A percentile compares a stretch with the other conserved stretches of the same genome.
Conservation (phyloP, 441 rosid genomes). For the Erodium moschatum region DNA sequence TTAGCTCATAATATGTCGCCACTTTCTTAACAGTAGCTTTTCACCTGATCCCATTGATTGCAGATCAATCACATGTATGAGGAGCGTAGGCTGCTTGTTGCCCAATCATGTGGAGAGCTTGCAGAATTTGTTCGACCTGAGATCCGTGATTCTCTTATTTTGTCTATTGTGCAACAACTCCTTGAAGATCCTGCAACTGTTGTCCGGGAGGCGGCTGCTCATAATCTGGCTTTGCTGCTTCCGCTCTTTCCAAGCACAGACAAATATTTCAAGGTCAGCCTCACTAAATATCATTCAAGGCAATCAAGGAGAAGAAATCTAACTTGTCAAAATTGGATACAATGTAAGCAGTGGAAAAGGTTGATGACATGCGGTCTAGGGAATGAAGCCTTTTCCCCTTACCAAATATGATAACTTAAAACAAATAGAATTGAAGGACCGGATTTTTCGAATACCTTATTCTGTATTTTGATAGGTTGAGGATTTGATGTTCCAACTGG, state of each 20-base stretch:
- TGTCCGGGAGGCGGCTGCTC: slow-evolving; percentile 94
- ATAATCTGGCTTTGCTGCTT: slow-evolving; percentile 83
- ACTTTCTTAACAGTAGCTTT: slow-evolving; percentile 14
- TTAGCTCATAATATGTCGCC: slow-evolving; percentile 17
- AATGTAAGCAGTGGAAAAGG: slow-evolving; percentile 68
- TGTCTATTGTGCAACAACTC: slow-evolving; percentile 87
- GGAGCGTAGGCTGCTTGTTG: slow-evolving; percentile 94
- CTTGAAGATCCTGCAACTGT: slow-evolving; percentile 89
- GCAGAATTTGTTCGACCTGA: slow-evolving; percentile 88
- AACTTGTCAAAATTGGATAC: slow-evolving; percentile 69
- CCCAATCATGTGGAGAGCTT: slow-evolving; percentile 97
- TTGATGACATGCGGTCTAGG: slow-evolving; percentile 46
- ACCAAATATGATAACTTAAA: slow-evolving; percentile 33
- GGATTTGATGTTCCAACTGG: slow-evolving; percentile 88
- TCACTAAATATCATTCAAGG: slow-evolving; percentile 61
- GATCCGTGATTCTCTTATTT: slow-evolving; percentile 91
- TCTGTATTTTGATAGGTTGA: slow-evolving; percentile 62
- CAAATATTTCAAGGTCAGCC: slow-evolving; percentile 99
- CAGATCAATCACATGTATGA: slow-evolving; percentile 94
- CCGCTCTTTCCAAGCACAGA: slow-evolving; percentile 86
- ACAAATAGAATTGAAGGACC: slow-evolving; percentile 15
- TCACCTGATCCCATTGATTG: slow-evolving; percentile 22
- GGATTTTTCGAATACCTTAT: slow-evolving; percentile 23
- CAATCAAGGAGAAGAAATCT: slow-evolving; percentile 71
- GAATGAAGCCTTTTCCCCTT: slow-evolving; percentile 39